A percentile compares a stretch with the other conserved stretches of the same genome.
Conservation (phyloP, 2,329 filamentous ascomycete species). For the Scedosporium apiospermum region DNA sequence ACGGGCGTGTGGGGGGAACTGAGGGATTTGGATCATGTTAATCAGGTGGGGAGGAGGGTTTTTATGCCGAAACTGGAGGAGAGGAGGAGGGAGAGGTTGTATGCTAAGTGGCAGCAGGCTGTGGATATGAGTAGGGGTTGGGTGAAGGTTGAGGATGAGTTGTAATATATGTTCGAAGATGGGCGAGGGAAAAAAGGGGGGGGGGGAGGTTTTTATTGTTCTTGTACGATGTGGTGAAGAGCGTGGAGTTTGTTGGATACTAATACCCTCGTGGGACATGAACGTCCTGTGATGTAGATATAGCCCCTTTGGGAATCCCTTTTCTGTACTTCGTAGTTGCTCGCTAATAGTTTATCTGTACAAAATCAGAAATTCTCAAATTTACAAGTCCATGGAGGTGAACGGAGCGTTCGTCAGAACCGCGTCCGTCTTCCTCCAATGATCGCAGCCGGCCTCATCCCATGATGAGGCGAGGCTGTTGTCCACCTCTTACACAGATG, state of each 20-base stretch:
- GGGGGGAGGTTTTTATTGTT: neutral
- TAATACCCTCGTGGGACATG: neutral
- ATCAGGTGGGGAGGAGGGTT: slow-evolving; percentile 56
- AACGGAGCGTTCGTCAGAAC: too few species aligned
- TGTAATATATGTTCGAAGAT: too few species aligned
- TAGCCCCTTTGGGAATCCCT: neutral
- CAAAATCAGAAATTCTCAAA: neutral
- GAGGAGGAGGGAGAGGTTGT: slow-evolving; percentile 28
- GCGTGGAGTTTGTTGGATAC: neutral
- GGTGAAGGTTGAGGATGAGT: slow-evolving; percentile 26
- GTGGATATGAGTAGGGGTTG: slow-evolving; percentile 50
- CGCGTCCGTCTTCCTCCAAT: too few species aligned
- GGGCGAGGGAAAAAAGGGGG: too few species aligned
- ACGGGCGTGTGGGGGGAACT: slow-evolving; percentile 70
- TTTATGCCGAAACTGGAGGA: slow-evolving; percentile 58
- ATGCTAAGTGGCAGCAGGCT: slow-evolving; percentile 45
- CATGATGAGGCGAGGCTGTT: neutral
- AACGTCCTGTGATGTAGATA: neutral
- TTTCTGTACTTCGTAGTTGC: too few species aligned
- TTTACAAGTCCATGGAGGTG: too few species aligned
- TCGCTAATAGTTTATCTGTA: neutral
- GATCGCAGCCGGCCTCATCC: too few species aligned
- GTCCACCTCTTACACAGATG: neutral
- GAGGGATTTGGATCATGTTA: slow-evolving; percentile 63
- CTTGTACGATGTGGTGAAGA: neutral